Evolutionary conservation across 345 rosid species (phyloP).

Genomic region (Euphorbia pulcherrima): DNA sequence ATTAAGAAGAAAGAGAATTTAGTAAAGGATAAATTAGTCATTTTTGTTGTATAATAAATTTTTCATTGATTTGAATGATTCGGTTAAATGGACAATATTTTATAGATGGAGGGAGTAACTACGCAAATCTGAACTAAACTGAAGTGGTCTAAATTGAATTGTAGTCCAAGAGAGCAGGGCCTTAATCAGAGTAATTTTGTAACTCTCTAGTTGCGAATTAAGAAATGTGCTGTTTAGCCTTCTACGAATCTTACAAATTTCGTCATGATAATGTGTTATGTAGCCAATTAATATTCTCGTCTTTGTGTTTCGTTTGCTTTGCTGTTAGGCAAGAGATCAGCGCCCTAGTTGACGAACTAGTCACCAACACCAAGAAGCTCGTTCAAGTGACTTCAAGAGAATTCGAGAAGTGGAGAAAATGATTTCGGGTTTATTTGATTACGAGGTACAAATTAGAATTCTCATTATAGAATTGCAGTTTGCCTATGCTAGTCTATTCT

Average conservation of each 20-base stretch:
- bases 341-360: constrained; percentile 57
- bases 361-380: constrained; percentile 59
- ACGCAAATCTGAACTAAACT: too few relatives aligned
- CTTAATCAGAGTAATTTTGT: too few relatives aligned
- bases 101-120: too few relatives aligned
- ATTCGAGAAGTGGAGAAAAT: constrained; percentile 83
- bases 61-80: too few relatives aligned
- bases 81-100: too few relatives aligned
- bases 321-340: constrained; percentile 56
- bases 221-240: too few relatives aligned
- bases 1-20: too few relatives aligned
- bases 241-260: not conserved
- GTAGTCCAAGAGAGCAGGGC: too few relatives aligned
- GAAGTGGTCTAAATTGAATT: too few relatives aligned
- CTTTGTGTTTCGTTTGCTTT: not conserved
- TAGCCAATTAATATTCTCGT: not conserved
- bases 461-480: not conserved
- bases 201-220: too few relatives aligned
- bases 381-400: constrained; percentile 61
- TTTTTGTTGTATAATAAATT: too few relatives aligned
- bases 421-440: constrained; percentile 14
- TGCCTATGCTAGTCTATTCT: not conserved
- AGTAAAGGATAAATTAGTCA: too few relatives aligned
- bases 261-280: not conserved
- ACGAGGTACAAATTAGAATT: constrained; percentile 2